Base-by-base conservation (phyloP, 2,329 filamentous ascomycete species). In the Sporothrix euskadiensis region DNA sequence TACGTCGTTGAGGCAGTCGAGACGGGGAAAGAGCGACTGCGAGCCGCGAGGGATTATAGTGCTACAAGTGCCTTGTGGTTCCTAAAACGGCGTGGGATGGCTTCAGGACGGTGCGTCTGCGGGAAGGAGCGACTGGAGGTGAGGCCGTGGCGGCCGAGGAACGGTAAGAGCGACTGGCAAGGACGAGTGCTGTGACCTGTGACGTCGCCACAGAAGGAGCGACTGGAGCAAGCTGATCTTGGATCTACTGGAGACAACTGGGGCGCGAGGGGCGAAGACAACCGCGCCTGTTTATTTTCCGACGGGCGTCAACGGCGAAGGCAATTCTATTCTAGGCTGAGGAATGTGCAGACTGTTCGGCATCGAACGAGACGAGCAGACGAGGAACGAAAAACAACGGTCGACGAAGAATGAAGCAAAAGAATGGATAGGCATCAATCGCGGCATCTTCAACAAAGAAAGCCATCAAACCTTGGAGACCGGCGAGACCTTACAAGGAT, bases 211-310 rank as follows among this genome's bases (percentile, higher is more conserved):
- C n/a, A 65, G 19, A 26, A 65, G 35, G 59, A 26, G 59, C 59
- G 59, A 44, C 16, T 41, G 52, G 52, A 56, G 44, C 44, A 49
- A 49, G 44, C 12, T 19, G 14, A 14, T 3, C 44, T 49, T 49
- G 44, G 44, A 49, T 49, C 44, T 12, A 49, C 22, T 56, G 9
- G 52, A n/a, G 35, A 35, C 35, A 35, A 8, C n/a, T 26, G 54
- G 26, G 54, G n/a, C 54, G 61, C 56, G 56, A 32, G 44, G 44
- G 30, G 65, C 44, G 39, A 68, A 47, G 44, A 41, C 63, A 68
- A 22, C 44, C 63, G 63, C 63, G 63, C 39, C 63, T 3, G 44
- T 68, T 35, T 52, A 19, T 68, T 68, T 68, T 52, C 63, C 63
- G 63, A 52, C 39, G 41, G 44, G 26, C 22, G 61, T 65, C 61